A percentile compares a stretch with the other conserved stretches of the same genome.
phyloP scores from a whole-genome alignment of 2,329 filamentous ascomycete genomes.

The Didymella pinodella region DNA sequence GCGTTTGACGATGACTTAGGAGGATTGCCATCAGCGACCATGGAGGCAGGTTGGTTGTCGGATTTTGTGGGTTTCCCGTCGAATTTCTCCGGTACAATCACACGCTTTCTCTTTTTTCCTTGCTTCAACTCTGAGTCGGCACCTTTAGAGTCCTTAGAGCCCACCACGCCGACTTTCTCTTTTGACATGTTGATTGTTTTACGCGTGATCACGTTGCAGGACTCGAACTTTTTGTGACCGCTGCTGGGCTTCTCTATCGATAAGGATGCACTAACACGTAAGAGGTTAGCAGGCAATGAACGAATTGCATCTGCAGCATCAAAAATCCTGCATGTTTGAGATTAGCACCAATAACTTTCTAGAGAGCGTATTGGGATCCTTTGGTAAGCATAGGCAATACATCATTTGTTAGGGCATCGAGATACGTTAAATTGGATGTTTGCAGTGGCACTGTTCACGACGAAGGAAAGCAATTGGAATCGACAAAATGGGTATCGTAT shows the following conservation, averaged over 20 bases:
- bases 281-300: neutral
- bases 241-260: conserved; percentile 31
- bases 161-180: conserved; percentile 14
- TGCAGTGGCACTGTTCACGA: neutral
- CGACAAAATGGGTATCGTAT: conserved; percentile 35
- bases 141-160: neutral
- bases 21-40: neutral
- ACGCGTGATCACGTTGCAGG: conserved; percentile 2
- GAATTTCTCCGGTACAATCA: conserved; percentile 30
- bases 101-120: conserved; percentile 47
- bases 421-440: no score
- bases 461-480: conserved; percentile 1
- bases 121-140: conserved; percentile 23
- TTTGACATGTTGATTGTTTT: conserved; percentile 27
- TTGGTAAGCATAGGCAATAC: no score
- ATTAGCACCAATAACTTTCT: neutral
- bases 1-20: conserved; percentile 10
- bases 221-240: conserved; percentile 34
- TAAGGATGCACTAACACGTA: conserved; percentile 23
- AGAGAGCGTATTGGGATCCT: no score
- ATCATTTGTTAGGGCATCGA: no score
- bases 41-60: neutral
- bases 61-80: conserved; percentile 24
- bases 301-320: neutral
- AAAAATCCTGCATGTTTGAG: neutral